Conservation (phyloP, 108 stramenopile species). For the Licmophora abbreviata region DNA sequence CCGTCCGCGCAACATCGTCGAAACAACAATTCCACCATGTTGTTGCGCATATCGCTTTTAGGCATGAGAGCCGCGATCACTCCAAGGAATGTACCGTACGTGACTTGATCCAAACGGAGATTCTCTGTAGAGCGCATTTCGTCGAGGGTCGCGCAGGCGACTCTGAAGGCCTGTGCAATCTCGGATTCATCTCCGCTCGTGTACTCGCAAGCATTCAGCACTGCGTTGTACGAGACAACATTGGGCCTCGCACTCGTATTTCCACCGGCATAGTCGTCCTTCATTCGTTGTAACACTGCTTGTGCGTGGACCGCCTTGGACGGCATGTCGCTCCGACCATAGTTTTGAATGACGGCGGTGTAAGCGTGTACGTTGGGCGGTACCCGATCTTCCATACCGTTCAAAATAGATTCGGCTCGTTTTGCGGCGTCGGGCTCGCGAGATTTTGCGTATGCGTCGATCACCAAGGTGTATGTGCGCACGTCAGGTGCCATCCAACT, state of each 20-base stretch:
- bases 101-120: conserved; percentile 47
- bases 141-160: conserved; percentile 33
- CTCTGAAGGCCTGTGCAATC: conserved; percentile 32
- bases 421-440: conserved; percentile 19
- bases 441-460: conserved; percentile 10
- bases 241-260: conserved; percentile 41
- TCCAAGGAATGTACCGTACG: conserved; percentile 68
- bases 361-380: conserved; percentile 17
- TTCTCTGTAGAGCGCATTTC: conserved; percentile 24
- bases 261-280: conserved; percentile 12
- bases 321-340: conserved; percentile 7
- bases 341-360: conserved; percentile 18
- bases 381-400: conserved; percentile 16
- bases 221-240: conserved; percentile 30
- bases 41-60: conserved; percentile 20
- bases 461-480: conserved; percentile 17
- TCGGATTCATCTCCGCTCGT: conserved; percentile 22
- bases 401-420: conserved; percentile 19
- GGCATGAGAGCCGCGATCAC: conserved; percentile 44
- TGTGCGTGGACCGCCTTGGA: conserved; percentile 13
- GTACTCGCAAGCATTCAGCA: conserved; percentile 36
- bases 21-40: conserved; percentile 29
- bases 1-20: conserved; percentile 34
- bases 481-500: conserved; percentile 12
- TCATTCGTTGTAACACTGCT: conserved; percentile 15